Evolutionary conservation across 2,329 filamentous ascomycete genomes (phyloP), one percentile per base, ranked within the genome.

Genomic region (Tolypocladium paradoxum): DNA sequence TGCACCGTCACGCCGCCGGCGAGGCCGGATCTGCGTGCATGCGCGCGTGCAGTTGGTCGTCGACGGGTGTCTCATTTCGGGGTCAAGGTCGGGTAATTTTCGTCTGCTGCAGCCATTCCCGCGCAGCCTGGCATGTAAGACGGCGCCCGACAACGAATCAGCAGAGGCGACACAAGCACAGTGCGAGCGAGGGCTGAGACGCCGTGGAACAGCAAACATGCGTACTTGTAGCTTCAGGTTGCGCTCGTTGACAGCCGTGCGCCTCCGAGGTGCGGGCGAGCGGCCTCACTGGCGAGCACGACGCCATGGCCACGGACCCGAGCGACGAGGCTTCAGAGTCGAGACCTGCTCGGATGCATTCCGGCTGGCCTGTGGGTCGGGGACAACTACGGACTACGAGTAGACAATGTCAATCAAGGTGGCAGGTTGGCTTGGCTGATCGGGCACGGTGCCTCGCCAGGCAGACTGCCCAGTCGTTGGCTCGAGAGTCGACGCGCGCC

Each of bases 361-460:
- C 48, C 48, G 54, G 46, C 22, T 31, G 45, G 27, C 45, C 40
- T 29, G 47, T 36, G 49, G 43, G 37, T 24, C 46, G 18, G n/a
- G 33, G n/a, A 27, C 31, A 37, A n/a, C n/a, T n/a, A n/a, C n/a
- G n/a, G n/a, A n/a, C n/a, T n/a, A n/a, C n/a, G n/a, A n/a, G n/a
- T n/a, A n/a, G n/a, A n/a, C n/a, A n/a, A n/a, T n/a, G n/a, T n/a
- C n/a, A n/a, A n/a, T n/a, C n/a, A n/a, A n/a, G n/a, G n/a, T n/a
- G n/a, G 27, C 18, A 11, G 8, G 27, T 20, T n/a, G 43, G 16
- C 27, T 46, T 54, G 50, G 48, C 50, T 7, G 38, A 54, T 43
- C 45, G 33, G 50, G 48, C 8, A 43, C 40, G 52, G 20, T 29
- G 55, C 55, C 55, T 57, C 18, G 53, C 38, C 27, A 57, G 53